phyloP scores from a whole-genome alignment of 495 filamentous ascomycete genomes.

The Neurospora tetraspora region DNA sequence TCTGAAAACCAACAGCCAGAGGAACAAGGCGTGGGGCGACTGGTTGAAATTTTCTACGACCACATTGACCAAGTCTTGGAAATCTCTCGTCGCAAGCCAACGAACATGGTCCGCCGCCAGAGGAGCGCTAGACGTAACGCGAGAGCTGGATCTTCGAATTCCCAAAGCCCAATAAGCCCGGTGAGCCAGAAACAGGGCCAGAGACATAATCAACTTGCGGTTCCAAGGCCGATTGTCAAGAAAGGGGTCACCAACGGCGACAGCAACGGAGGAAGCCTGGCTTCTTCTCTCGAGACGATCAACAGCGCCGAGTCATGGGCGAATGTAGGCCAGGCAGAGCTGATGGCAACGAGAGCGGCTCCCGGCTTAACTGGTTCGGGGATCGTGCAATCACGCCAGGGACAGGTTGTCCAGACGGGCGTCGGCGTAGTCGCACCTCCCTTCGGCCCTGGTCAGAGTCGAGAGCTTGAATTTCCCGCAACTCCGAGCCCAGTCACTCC shows the following conservation, averaged over 20 bases:
- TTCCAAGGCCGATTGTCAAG: not conserved
- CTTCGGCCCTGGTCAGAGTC: not conserved
- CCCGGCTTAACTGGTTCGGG: not conserved
- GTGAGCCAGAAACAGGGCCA: not conserved
- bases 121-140: slow-evolving; percentile 1
- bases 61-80: slow-evolving; percentile 6
- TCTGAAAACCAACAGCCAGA: not conserved
- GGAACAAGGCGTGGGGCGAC: not conserved
- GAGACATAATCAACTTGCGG: not conserved
- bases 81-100: not conserved
- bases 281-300: slow-evolving; percentile 4
- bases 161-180: not conserved
- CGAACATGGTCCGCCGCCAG: not conserved
- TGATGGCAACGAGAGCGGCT: not conserved
- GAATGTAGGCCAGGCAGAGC: not conserved
- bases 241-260: not conserved
- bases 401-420: not conserved
- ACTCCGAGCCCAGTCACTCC: not conserved
- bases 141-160: too few species aligned
- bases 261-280: slow-evolving; percentile 3
- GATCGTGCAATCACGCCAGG: not conserved
- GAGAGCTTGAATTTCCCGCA: not conserved
- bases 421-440: not conserved
- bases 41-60: not conserved
- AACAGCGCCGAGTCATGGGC: slow-evolving; percentile 5